Percentiles rank a stretch among this genome's conserved stretches.
Conservation (phyloP, 768 basidiomycete species). For the Lactarius deliciosus region DNA sequence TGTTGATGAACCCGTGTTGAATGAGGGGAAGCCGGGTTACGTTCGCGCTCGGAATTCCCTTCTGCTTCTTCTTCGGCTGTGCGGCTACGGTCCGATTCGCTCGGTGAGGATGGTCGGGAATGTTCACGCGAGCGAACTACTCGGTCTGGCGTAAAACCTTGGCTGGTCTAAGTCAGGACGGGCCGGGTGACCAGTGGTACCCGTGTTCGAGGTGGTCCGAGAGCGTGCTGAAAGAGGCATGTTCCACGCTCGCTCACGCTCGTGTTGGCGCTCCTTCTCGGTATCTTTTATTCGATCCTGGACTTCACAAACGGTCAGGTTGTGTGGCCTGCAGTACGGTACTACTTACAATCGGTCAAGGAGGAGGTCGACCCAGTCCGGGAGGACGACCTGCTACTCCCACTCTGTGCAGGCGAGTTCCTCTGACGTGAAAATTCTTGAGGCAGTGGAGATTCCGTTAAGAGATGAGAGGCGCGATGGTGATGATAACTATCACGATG, state of each 20-base stretch:
- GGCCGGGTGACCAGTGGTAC: constrained; percentile 37
- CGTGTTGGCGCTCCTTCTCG: constrained; percentile 37
- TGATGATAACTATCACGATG: constrained; percentile 29
- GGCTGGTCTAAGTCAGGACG: constrained; percentile 14
- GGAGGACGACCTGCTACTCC: constrained; percentile 25
- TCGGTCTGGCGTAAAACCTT: constrained; percentile 10
- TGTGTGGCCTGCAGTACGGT: neutral
- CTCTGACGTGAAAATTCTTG: constrained; percentile 26
- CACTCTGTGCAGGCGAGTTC: constrained; percentile 17
- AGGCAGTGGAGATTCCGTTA: constrained; percentile 27
- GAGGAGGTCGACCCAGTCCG: constrained; percentile 25
- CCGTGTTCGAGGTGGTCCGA: constrained; percentile 38
- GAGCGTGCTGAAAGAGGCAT: constrained; percentile 42
- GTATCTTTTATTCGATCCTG: constrained; percentile 35
- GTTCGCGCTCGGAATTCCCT: constrained; percentile 6
- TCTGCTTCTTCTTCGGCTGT: constrained; percentile 10
- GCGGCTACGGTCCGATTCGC: constrained; percentile 24
- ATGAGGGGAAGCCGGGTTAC: constrained; percentile 7
- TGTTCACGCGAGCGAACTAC: constrained; percentile 17
- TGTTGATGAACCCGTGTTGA: constrained; percentile 11
- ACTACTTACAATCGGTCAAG: constrained; percentile 28
- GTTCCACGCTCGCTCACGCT: constrained; percentile 54
- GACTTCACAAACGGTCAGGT: constrained; percentile 27
- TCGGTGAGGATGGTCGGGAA: constrained; percentile 25
- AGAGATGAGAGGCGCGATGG: constrained; percentile 29